These are phyloP conservation scores for Saccharomycopsis fodiens DNA, from an alignment of 805 yeast genomes.

Conservation along the genomic window DNA sequence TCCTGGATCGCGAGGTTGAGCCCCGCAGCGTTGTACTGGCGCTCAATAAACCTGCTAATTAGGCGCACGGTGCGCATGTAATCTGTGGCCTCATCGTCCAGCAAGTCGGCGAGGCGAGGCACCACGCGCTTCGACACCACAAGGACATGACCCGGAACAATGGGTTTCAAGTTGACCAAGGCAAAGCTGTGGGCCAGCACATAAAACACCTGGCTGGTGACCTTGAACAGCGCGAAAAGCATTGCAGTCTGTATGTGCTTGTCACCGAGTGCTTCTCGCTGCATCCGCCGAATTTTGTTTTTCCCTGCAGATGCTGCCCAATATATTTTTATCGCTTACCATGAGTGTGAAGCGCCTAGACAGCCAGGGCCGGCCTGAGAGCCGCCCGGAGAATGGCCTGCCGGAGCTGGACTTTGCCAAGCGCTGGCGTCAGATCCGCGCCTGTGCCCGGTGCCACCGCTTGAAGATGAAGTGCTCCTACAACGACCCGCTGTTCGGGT, in stretches of 20 bases:
- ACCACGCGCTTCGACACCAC: conserved; percentile 77
- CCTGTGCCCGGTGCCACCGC: conserved; percentile 50
- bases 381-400: neutral
- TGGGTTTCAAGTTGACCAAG: conserved; percentile 83
- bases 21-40: conserved; percentile 69
- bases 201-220: conserved; percentile 50
- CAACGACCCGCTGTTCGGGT: conserved; percentile 35
- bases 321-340: neutral
- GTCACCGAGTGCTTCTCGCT: no score
- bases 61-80: conserved; percentile 69
- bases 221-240: conserved; percentile 44
- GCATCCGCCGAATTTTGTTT: neutral
- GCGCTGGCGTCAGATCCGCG: conserved; percentile 40
- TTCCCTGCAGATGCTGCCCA: neutral
- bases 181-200: conserved; percentile 66
- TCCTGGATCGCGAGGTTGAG: conserved; percentile 91
- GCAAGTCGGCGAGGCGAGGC: conserved; percentile 59
- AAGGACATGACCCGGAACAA: conserved; percentile 86
- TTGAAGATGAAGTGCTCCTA: conserved; percentile 46
- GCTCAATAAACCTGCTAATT: conserved; percentile 59
- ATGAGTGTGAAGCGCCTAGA: neutral
- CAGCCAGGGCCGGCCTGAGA: neutral
- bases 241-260: no score
- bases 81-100: conserved; percentile 66
- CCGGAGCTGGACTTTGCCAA: conserved; percentile 30